These are phyloP conservation scores for Venturia carpophila DNA, from an alignment of 2,329 filamentous ascomycete species.

Conservation along the genomic window DNA sequence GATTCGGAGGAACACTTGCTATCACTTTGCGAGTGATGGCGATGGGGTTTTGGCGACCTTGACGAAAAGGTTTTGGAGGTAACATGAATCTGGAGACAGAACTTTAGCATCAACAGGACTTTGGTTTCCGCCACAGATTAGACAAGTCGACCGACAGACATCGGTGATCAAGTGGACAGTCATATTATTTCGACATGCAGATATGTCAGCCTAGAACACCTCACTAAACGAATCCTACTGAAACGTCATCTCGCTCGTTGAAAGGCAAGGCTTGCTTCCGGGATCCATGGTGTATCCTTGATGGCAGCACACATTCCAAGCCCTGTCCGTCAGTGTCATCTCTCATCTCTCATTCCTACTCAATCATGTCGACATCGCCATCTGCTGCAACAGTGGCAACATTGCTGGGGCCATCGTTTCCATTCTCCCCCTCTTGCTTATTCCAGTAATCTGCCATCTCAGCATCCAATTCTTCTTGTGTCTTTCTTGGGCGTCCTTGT, in stretches of 20 bases:
- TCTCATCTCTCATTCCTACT: neutral
- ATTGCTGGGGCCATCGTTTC: neutral
- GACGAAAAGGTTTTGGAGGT: too few relatives aligned
- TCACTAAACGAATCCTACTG: too few relatives aligned
- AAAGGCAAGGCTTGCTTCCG: neutral
- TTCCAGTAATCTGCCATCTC: constrained; percentile 95
- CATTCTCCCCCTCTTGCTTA: constrained; percentile 6
- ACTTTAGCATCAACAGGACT: too few relatives aligned
- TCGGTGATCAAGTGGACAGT: too few relatives aligned
- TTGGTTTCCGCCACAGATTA: too few relatives aligned
- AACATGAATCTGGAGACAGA: too few relatives aligned
- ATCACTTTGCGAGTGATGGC: too few relatives aligned
- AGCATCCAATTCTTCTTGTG: constrained; percentile 84
- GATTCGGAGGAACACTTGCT: too few relatives aligned
- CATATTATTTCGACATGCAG: too few relatives aligned
- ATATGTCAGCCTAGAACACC: too few relatives aligned
- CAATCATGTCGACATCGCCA: constrained; percentile 20
- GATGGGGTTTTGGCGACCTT: too few relatives aligned
- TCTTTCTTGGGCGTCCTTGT: constrained; percentile 62
- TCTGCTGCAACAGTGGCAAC: constrained; percentile 9
- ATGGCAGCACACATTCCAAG: neutral
- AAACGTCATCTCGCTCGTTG: neutral
- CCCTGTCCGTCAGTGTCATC: neutral
- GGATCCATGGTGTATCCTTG: neutral
- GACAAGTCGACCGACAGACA: too few relatives aligned